phyloP scores from a whole-genome alignment of 2,329 filamentous ascomycete species.

The Scortechinia acanthostroma region DNA sequence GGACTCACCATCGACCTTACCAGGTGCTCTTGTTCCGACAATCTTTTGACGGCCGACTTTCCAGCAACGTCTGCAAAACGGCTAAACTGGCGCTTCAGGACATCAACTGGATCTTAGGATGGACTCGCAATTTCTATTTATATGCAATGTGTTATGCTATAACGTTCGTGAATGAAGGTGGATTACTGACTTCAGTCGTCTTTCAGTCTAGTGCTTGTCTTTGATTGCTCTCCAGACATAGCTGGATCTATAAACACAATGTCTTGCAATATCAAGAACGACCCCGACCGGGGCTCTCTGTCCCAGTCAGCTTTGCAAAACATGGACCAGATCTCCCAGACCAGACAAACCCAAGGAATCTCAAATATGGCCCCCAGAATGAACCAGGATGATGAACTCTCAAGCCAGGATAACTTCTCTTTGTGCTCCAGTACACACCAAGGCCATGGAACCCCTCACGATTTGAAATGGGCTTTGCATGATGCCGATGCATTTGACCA shows the following conservation, averaged over 20 bases:
- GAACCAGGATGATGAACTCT: slow-evolving; percentile 30
- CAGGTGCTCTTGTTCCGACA: too few relatives aligned
- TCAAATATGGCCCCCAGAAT: slow-evolving; percentile 25
- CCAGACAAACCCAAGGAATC: slow-evolving; percentile 23
- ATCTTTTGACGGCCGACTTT: too few relatives aligned
- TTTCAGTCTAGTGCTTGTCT: slow-evolving; percentile 17
- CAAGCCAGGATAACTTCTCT: slow-evolving; percentile 27
- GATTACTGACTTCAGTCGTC: slow-evolving; percentile 11
- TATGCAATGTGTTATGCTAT: too few relatives aligned
- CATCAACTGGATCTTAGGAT: too few relatives aligned
- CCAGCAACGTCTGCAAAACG: too few relatives aligned
- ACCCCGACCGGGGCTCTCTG: slow-evolving; percentile 23
- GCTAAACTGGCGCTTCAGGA: too few relatives aligned
- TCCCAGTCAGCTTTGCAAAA: slow-evolving; percentile 17
- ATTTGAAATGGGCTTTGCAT: slow-evolving; percentile 25
- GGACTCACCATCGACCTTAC: too few relatives aligned
- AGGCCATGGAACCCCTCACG: slow-evolving; percentile 20
- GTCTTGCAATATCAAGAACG: slow-evolving; percentile 24
- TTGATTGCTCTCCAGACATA: slow-evolving; percentile 8
- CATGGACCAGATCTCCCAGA: slow-evolving; percentile 19
- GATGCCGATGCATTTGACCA: slow-evolving; percentile 22
- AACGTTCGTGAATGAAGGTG: too few relatives aligned
- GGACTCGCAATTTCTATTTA: too few relatives aligned
- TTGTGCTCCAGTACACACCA: slow-evolving; percentile 25
- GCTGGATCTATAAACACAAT: slow-evolving; percentile 18